Conservation (phyloP, 1,139 yeast genomes). For the Nadsonia commutata region DNA sequence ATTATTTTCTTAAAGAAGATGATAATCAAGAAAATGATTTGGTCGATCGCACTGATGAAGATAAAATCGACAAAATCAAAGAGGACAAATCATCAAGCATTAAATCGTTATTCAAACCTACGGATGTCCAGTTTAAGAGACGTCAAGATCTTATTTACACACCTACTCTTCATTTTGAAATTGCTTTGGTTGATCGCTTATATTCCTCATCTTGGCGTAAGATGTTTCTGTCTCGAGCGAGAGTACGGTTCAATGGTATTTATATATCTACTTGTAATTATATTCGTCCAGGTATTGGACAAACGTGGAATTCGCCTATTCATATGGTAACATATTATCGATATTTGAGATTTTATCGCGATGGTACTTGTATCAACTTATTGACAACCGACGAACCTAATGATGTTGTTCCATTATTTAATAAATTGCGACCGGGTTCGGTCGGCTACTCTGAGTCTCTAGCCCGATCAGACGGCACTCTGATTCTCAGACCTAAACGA, state of each 20-base stretch:
- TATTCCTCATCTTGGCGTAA: constrained; percentile 20
- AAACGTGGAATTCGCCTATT: constrained; percentile 63
- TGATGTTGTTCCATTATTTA: constrained; percentile 29
- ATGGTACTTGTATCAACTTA: constrained; percentile 33
- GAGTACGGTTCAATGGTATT: constrained; percentile 64
- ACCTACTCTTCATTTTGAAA: neutral
- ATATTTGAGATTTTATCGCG: constrained; percentile 64
- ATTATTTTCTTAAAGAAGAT: constrained; percentile 10
- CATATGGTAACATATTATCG: constrained; percentile 80
- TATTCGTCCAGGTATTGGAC: constrained; percentile 63
- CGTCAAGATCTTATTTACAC: neutral
- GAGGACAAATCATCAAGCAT: neutral
- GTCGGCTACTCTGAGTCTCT: neutral
- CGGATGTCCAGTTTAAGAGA: neutral
- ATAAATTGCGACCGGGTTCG: neutral
- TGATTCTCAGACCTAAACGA: neutral
- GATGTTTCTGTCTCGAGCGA: constrained; percentile 41
- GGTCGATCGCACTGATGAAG: too few relatives aligned
- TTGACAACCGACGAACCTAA: constrained; percentile 17
- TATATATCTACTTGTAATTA: constrained; percentile 79
- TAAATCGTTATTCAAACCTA: neutral
- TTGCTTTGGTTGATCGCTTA: neutral
- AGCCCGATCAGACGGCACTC: neutral
- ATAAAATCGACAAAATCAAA: neutral
- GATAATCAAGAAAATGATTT: constrained; percentile 7